Conservation (phyloP, 768 basidiomycete genomes). For the Lepiota brunneoincarnata region DNA sequence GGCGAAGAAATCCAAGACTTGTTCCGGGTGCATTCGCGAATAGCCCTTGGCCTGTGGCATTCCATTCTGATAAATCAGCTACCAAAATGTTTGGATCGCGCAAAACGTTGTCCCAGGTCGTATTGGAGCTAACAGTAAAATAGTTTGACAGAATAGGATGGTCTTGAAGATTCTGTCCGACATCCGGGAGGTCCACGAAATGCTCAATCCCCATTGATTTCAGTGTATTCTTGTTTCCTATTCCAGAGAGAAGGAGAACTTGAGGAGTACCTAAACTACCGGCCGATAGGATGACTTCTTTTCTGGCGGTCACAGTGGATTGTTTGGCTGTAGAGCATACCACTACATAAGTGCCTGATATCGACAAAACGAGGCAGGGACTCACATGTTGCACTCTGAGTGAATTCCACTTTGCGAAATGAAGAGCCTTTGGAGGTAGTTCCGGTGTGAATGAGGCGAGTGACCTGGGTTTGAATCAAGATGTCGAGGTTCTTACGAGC, state of each 20-base stretch:
- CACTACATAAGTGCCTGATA: too few species aligned
- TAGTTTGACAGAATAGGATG: constrained; percentile 13
- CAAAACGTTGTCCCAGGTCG: too few species aligned
- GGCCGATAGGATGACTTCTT: constrained; percentile 46
- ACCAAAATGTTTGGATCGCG: too few species aligned
- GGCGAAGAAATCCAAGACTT: constrained; percentile 15
- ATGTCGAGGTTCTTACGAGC: constrained; percentile 13
- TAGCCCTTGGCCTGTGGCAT: too few species aligned
- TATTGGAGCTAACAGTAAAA: too few species aligned
- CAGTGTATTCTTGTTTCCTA: constrained; percentile 23
- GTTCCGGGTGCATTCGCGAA: too few species aligned
- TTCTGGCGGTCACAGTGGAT: constrained; percentile 30
- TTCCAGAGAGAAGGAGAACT: constrained; percentile 28
- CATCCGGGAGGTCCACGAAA: constrained; percentile 22
- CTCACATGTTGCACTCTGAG: too few species aligned
- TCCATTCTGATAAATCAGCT: too few species aligned
- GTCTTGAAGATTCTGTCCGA: constrained; percentile 27
- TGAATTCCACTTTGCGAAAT: too few species aligned
- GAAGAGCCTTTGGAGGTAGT: background rate
- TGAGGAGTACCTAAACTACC: constrained; percentile 31
- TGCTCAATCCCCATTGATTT: constrained; percentile 16
- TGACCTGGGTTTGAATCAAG: constrained; percentile 17
- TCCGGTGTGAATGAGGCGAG: constrained; percentile 12
- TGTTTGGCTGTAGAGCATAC: background rate
- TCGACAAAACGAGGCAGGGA: too few species aligned